Evolutionary conservation across 148 eudicot species (phyloP).

Genomic region (Suaeda aralocaspica): DNA sequence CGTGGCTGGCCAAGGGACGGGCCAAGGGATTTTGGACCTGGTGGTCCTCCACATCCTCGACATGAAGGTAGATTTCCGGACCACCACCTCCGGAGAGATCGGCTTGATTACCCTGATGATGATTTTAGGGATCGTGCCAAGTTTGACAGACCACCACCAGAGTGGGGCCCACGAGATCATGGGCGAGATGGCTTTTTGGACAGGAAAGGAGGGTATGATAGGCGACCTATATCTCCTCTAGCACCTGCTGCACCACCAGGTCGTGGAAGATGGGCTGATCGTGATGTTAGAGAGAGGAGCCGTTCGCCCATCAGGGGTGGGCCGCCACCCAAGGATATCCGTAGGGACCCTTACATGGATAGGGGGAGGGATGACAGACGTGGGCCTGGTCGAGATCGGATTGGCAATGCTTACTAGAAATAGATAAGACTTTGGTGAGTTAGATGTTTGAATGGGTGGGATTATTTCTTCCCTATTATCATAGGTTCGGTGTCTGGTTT

Average conservation of each 20-base stretch:
- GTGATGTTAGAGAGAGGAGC: constrained; percentile 65
- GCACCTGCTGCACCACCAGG: constrained; percentile 34
- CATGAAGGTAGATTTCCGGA: constrained; percentile 68
- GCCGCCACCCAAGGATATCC: constrained; percentile 55
- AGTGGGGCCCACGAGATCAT: constrained; percentile 59
- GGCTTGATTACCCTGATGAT: constrained; percentile 59
- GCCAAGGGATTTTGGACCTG: constrained; percentile 60
- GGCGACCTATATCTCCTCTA: constrained; percentile 57
- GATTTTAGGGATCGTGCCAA: constrained; percentile 61
- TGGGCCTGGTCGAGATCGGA: constrained; percentile 48
- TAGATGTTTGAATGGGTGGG: constrained; percentile 2
- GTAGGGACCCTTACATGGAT: constrained; percentile 50
- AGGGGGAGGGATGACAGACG: constrained; percentile 72
- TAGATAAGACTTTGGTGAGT: background rate
- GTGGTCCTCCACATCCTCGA: constrained; percentile 55
- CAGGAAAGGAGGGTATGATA: constrained; percentile 69
- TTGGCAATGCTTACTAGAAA: constrained; percentile 42
- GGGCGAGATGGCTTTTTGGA: constrained; percentile 49
- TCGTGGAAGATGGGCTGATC: constrained; percentile 60
- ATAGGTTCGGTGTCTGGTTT: background rate
- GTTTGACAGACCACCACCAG: constrained; percentile 55
- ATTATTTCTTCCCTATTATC: background rate
- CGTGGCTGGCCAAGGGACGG: constrained; percentile 71
- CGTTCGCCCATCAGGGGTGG: constrained; percentile 66
- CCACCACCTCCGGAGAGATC: constrained; percentile 53